These are phyloP conservation scores for Trichophyton verrucosum DNA, from an alignment of 2,329 filamentous ascomycete species.

Conservation along the genomic window DNA sequence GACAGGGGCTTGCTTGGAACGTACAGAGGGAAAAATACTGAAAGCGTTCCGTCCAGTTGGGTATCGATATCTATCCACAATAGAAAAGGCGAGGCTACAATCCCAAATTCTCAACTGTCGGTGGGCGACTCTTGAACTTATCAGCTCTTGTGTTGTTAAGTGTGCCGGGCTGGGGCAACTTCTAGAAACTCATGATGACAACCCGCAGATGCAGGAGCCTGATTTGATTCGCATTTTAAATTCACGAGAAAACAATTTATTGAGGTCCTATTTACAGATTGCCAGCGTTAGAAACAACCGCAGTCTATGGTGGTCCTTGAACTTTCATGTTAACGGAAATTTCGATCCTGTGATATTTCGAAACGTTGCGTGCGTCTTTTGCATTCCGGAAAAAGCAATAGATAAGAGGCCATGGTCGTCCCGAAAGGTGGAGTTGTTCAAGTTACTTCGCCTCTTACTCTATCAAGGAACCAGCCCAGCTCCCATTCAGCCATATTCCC, in stretches of 20 bases:
- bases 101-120: slow-evolving; percentile 23
- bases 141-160: slow-evolving; percentile 12
- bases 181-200: background rate
- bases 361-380: background rate
- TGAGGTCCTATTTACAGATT: slow-evolving; percentile 12
- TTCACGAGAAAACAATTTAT: slow-evolving; percentile 24
- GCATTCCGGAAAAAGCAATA: slow-evolving; percentile 23
- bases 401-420: slow-evolving; percentile 20
- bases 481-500: background rate
- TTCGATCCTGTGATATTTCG: background rate
- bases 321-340: background rate
- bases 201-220: background rate
- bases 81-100: slow-evolving; percentile 22
- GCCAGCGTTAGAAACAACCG: background rate
- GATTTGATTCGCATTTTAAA: slow-evolving; percentile 15
- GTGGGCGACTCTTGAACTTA: slow-evolving; percentile 29
- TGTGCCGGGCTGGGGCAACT: background rate
- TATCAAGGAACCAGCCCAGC: slow-evolving; percentile 7
- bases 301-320: background rate
- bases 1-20: background rate
- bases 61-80: slow-evolving; percentile 20
- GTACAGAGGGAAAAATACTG: slow-evolving; percentile 14
- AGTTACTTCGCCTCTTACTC: slow-evolving; percentile 22
- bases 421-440: slow-evolving; percentile 23
- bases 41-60: slow-evolving; percentile 26